A percentile compares a stretch with the other conserved stretches of the same genome.
These are phyloP conservation scores for Symbiodinium pilosum DNA, from an alignment of 73 alveolate genomes.

Conservation along the genomic window DNA sequence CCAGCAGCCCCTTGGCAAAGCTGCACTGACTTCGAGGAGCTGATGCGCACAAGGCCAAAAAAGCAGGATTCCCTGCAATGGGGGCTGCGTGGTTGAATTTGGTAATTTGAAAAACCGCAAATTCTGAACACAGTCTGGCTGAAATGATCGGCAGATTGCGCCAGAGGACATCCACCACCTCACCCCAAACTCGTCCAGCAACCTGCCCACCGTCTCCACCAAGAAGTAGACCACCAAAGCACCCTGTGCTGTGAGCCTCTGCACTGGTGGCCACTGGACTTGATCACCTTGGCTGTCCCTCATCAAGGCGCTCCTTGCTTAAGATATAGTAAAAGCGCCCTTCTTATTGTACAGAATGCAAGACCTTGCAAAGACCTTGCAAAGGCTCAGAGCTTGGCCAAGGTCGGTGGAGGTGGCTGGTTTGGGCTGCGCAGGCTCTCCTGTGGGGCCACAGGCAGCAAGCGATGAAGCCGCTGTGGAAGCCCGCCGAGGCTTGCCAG, in stretches of 20 bases:
- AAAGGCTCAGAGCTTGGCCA: slow-evolving; percentile 71
- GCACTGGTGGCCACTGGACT: slow-evolving; percentile 18
- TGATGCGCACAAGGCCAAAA: too few relatives aligned
- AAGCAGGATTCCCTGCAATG: too few relatives aligned
- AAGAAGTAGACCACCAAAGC: slow-evolving; percentile 15
- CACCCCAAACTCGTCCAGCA: slow-evolving; percentile 30
- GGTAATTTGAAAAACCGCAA: too few relatives aligned
- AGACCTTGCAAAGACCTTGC: too few relatives aligned
- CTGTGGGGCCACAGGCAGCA: not conserved
- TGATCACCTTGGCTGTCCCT: too few relatives aligned
- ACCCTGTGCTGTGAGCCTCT: slow-evolving; percentile 39
- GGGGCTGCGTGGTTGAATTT: too few relatives aligned
- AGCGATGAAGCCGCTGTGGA: not conserved
- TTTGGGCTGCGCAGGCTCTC: not conserved
- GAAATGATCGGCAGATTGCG: not conserved
- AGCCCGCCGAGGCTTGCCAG: slow-evolving; percentile 17
- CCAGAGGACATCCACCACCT: slow-evolving; percentile 94
- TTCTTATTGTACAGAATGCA: too few relatives aligned
- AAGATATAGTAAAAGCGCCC: too few relatives aligned
- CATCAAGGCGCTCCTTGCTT: too few relatives aligned
- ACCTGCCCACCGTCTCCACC: slow-evolving; percentile 20
- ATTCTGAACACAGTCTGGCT: not conserved
- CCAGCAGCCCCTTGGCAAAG: slow-evolving; percentile 23
- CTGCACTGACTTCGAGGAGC: not conserved
- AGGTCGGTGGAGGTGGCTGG: slow-evolving; percentile 88